Evolutionary conservation across 306 rosid species (phyloP).

Genomic region (Argentina anserina): DNA sequence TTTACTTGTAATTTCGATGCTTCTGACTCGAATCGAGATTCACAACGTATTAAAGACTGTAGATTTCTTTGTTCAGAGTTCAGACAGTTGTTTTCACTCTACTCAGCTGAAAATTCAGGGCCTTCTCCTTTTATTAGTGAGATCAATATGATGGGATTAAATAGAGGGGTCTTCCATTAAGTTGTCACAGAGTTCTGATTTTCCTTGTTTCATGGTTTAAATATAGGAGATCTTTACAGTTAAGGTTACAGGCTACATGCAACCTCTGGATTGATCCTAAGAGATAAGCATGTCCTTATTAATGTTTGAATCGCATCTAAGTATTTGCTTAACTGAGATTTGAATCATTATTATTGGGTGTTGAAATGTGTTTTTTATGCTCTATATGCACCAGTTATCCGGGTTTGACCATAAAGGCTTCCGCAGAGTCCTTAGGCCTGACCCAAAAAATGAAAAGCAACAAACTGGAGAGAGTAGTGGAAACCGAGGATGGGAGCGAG

Average conservation of each 20-base stretch:
- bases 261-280: conserved; percentile 32
- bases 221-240: conserved; percentile 19
- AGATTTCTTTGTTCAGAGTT: background rate
- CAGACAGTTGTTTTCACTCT: background rate
- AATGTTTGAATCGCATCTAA: conserved; percentile 10
- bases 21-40: background rate
- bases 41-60: background rate
- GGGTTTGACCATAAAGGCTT: conserved; percentile 54
- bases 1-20: background rate
- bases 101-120: conserved; percentile 18
- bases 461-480: conserved; percentile 33
- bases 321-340: background rate
- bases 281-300: conserved; percentile 27
- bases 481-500: conserved; percentile 40
- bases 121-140: conserved; percentile 8
- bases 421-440: conserved; percentile 45
- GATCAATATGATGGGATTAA: conserved; percentile 16
- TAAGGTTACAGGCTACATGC: conserved; percentile 28
- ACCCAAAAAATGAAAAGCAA: conserved; percentile 46
- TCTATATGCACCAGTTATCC: conserved; percentile 44
- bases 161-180: background rate
- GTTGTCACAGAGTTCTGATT: conserved; percentile 16
- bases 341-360: background rate
- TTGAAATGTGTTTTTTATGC: conserved; percentile 8
- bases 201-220: conserved; percentile 16